phyloP scores from a whole-genome alignment of 2,329 filamentous ascomycete species.

The Didymella lethalis region DNA sequence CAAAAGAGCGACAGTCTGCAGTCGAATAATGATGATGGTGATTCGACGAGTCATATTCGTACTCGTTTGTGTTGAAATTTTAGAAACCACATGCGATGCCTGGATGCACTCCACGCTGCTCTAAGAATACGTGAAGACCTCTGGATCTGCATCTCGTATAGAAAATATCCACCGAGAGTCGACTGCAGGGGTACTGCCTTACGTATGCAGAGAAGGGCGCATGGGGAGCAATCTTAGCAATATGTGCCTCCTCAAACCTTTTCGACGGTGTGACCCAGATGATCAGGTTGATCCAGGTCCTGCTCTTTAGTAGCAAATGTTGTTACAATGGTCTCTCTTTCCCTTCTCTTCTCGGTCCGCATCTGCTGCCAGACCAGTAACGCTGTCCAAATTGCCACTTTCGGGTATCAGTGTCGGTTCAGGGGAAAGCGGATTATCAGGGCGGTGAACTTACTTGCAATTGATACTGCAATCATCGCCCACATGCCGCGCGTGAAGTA shows the following conservation, averaged over 20 bases:
- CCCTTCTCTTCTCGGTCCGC: conserved; percentile 50
- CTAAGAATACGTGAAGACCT: background rate
- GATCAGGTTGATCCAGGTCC: conserved; percentile 19
- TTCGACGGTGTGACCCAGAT: conserved; percentile 11
- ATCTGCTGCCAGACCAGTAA: conserved; percentile 59
- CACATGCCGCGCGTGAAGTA: conserved; percentile 75
- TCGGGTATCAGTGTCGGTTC: conserved; percentile 8
- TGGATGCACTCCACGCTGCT: conserved; percentile 4
- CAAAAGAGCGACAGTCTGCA: background rate
- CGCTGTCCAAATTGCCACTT: conserved; percentile 65
- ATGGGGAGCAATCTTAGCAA: conserved; percentile 7
- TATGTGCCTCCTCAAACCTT: conserved; percentile 15
- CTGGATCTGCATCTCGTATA: conserved; percentile 1
- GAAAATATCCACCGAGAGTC: background rate
- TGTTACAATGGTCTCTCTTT: conserved; percentile 17
- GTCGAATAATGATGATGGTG: background rate
- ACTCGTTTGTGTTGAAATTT: background rate
- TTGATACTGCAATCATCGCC: conserved; percentile 72
- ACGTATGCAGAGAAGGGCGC: background rate
- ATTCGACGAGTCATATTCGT: background rate
- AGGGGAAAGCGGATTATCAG: background rate
- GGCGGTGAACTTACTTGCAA: conserved; percentile 51
- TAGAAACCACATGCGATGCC: background rate
- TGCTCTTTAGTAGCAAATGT: conserved; percentile 16
- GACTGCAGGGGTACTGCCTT: conserved; percentile 8